These are phyloP conservation scores for Hyaloscypha variabilis DNA, from an alignment of 495 filamentous ascomycete species.

Conservation along the genomic window DNA sequence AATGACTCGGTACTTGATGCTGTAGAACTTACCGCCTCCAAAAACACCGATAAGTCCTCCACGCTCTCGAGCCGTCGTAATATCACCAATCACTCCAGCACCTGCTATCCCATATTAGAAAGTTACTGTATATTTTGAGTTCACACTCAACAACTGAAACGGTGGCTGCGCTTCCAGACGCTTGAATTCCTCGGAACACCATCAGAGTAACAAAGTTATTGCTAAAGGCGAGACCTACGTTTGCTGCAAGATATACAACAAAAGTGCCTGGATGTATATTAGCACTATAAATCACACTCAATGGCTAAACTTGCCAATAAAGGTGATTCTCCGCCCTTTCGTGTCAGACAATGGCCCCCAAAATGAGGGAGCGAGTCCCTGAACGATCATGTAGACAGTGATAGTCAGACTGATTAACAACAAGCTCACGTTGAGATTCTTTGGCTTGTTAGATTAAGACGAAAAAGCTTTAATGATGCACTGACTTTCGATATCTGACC, in stretches of 20 bases:
- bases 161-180: slow-evolving; percentile 55
- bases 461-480: not conserved
- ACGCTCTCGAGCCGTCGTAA: slow-evolving; percentile 53
- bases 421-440: slow-evolving; percentile 33
- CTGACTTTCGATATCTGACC: slow-evolving; percentile 20
- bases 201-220: slow-evolving; percentile 58
- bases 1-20: slow-evolving; percentile 30
- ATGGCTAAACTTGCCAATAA: slow-evolving; percentile 36
- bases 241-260: slow-evolving; percentile 58
- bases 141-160: slow-evolving; percentile 47
- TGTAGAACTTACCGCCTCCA: slow-evolving; percentile 43
- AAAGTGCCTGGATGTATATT: slow-evolving; percentile 42
- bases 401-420: slow-evolving; percentile 39
- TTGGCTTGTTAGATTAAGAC: slow-evolving; percentile 26
- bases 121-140: not conserved
- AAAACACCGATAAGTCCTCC: slow-evolving; percentile 59
- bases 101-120: slow-evolving; percentile 5
- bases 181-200: slow-evolving; percentile 62
- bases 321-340: slow-evolving; percentile 58
- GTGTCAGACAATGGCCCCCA: slow-evolving; percentile 60
- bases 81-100: slow-evolving; percentile 58
- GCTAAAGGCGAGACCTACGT: slow-evolving; percentile 63
- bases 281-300: not conserved
- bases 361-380: slow-evolving; percentile 26
- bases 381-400: slow-evolving; percentile 40